These are phyloP conservation scores for Trypanosoma brucei DNA, from an alignment of 208 protist genomes.

Conservation along the genomic window DNA sequence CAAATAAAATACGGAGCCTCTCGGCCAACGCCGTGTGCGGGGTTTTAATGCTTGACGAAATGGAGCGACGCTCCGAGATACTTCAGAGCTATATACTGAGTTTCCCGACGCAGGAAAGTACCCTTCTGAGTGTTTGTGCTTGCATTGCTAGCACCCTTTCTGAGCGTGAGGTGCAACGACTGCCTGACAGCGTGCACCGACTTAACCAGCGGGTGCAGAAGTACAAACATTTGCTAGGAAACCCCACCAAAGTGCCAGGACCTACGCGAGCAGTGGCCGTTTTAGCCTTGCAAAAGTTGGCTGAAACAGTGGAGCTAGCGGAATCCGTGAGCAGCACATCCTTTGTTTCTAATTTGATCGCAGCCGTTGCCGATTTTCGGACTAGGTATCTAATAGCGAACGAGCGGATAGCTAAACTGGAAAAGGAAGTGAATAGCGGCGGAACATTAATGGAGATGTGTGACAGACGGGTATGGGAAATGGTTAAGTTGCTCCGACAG, in stretches of 20 bases:
- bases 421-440: slow-evolving; percentile 3
- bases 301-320: slow-evolving; percentile 6
- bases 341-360: slow-evolving; percentile 4
- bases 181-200: slow-evolving; percentile 8
- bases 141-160: slow-evolving; percentile 12
- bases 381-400: background rate
- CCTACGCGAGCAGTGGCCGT: slow-evolving; percentile 11
- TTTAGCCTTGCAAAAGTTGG: slow-evolving; percentile 2
- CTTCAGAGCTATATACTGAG: slow-evolving; percentile 6
- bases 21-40: background rate
- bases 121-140: slow-evolving; percentile 5
- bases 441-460: background rate
- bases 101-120: background rate
- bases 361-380: slow-evolving; percentile 4
- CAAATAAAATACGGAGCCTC: slow-evolving; percentile 3
- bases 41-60: slow-evolving; percentile 9
- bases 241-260: slow-evolving; percentile 9
- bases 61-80: slow-evolving; percentile 5
- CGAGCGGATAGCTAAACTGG: slow-evolving; percentile 3
- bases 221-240: slow-evolving; percentile 7
- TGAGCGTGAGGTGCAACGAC: slow-evolving; percentile 4
- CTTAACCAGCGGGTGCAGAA: slow-evolving; percentile 6
- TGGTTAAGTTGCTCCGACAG: background rate
- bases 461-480: background rate
- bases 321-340: background rate